Percentiles rank a stretch among this genome's conserved stretches.
phyloP scores from a whole-genome alignment of 352 stramenopile genomes.

The Phytophthora fragariae region DNA sequence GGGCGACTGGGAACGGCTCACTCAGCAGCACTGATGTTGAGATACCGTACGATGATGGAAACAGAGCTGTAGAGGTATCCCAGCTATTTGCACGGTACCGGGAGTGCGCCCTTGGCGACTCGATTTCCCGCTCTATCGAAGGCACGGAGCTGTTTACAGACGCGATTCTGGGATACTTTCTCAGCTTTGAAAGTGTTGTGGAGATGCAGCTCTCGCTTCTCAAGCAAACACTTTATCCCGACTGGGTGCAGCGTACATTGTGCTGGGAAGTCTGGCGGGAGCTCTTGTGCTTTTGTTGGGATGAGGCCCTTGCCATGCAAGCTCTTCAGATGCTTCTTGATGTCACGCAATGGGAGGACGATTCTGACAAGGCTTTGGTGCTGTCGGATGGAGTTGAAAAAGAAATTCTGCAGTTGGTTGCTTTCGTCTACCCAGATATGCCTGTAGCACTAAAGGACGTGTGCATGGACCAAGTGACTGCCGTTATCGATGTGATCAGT shows the following conservation, averaged over 20 bases:
- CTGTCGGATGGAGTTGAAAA: slow-evolving; percentile 42
- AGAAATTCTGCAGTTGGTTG: slow-evolving; percentile 54
- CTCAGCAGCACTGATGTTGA: slow-evolving; percentile 10
- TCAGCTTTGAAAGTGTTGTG: slow-evolving; percentile 32
- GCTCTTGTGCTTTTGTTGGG: slow-evolving; percentile 62
- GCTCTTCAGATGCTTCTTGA: slow-evolving; percentile 48
- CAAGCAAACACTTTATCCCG: slow-evolving; percentile 61
- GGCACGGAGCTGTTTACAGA: slow-evolving; percentile 45
- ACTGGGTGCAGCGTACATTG: slow-evolving; percentile 48
- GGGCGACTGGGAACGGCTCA: background rate
- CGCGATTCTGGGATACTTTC: slow-evolving; percentile 45
- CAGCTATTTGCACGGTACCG: slow-evolving; percentile 52
- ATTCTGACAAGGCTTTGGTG: slow-evolving; percentile 12
- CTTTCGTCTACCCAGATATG: slow-evolving; percentile 55
- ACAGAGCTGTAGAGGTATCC: slow-evolving; percentile 32
- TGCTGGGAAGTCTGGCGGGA: slow-evolving; percentile 69
- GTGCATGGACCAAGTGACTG: slow-evolving; percentile 54
- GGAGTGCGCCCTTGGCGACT: slow-evolving; percentile 35
- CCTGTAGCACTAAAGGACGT: slow-evolving; percentile 45
- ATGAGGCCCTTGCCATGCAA: slow-evolving; percentile 38
- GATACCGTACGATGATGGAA: slow-evolving; percentile 19
- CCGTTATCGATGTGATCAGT: slow-evolving; percentile 57
- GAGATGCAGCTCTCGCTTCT: slow-evolving; percentile 58
- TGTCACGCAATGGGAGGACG: slow-evolving; percentile 42
- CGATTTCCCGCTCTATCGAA: slow-evolving; percentile 21